Conservation (phyloP, 768 basidiomycete species). For the Naganishia onofrii region DNA sequence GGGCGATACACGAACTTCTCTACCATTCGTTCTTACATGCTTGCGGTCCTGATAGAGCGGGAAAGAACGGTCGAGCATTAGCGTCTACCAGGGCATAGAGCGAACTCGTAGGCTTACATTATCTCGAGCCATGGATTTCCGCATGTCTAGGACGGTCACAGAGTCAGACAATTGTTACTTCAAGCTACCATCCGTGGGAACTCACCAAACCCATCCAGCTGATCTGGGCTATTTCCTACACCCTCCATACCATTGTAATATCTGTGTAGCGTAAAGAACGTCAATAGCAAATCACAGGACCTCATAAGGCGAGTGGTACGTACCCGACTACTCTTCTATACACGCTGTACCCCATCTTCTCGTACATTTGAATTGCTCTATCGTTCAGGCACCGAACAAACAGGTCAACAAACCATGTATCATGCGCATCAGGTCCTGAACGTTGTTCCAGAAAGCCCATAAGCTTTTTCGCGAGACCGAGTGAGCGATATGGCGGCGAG, state of each 20-base stretch:
- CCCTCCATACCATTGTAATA: slow-evolving; percentile 50
- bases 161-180: too few relatives aligned
- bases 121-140: slow-evolving; percentile 30
- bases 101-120: neutral
- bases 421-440: slow-evolving; percentile 56
- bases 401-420: slow-evolving; percentile 86
- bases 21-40: slow-evolving; percentile 27
- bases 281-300: slow-evolving; percentile 67
- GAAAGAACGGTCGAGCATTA: neutral
- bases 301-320: slow-evolving; percentile 69
- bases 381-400: slow-evolving; percentile 86
- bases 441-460: slow-evolving; percentile 81
- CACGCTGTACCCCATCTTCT: slow-evolving; percentile 87
- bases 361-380: slow-evolving; percentile 86
- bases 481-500: slow-evolving; percentile 84
- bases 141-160: slow-evolving; percentile 21
- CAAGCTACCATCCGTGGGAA: too few relatives aligned
- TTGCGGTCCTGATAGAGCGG: slow-evolving; percentile 26
- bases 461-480: slow-evolving; percentile 81
- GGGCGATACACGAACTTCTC: slow-evolving; percentile 27
- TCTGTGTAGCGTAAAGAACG: slow-evolving; percentile 69
- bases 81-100: neutral
- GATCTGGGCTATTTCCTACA: slow-evolving; percentile 42
- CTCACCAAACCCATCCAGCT: slow-evolving; percentile 45
- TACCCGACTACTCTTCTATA: slow-evolving; percentile 87